These are phyloP conservation scores for Salvia rosmarinus DNA, from an alignment of 257 asterid genomes.

Conservation along the genomic window DNA sequence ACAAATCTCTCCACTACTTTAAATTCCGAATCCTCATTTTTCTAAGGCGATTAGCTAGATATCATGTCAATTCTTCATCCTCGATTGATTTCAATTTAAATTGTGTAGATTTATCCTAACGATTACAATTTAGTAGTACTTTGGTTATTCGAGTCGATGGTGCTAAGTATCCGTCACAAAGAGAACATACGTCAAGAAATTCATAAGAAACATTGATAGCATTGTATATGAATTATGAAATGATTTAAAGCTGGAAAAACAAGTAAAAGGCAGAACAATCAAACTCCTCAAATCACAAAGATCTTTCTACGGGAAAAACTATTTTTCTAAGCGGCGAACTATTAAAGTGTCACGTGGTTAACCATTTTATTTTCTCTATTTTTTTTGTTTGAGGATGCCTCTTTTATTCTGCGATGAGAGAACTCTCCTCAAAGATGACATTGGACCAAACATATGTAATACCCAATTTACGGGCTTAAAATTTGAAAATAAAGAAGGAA, in stretches of 20 bases:
- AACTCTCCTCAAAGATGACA: not conserved
- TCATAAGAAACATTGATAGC: slow-evolving; percentile 4
- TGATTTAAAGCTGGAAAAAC: not conserved
- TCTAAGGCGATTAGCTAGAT: slow-evolving; percentile 14
- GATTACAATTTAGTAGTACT: not conserved
- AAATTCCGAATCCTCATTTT: slow-evolving; percentile 15
- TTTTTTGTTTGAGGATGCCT: too few relatives aligned
- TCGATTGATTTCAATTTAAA: not conserved
- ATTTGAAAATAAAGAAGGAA: too few relatives aligned
- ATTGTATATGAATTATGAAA: not conserved
- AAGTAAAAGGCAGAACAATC: not conserved
- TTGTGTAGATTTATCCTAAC: not conserved
- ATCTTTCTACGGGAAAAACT: not conserved
- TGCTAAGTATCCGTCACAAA: not conserved
- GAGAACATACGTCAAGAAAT: not conserved
- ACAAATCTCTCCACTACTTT: slow-evolving; percentile 6
- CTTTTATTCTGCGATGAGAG: not conserved
- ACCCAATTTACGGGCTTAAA: too few relatives aligned
- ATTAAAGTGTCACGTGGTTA: not conserved
- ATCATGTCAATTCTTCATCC: not conserved
- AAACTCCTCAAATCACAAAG: not conserved
- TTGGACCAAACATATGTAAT: not conserved
- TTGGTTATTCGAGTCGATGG: not conserved
- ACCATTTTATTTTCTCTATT: not conserved
- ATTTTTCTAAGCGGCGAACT: not conserved